Evolutionary conservation across 2,329 filamentous ascomycete genomes (phyloP).

Genomic region (Fusarium brachygibbosum): DNA sequence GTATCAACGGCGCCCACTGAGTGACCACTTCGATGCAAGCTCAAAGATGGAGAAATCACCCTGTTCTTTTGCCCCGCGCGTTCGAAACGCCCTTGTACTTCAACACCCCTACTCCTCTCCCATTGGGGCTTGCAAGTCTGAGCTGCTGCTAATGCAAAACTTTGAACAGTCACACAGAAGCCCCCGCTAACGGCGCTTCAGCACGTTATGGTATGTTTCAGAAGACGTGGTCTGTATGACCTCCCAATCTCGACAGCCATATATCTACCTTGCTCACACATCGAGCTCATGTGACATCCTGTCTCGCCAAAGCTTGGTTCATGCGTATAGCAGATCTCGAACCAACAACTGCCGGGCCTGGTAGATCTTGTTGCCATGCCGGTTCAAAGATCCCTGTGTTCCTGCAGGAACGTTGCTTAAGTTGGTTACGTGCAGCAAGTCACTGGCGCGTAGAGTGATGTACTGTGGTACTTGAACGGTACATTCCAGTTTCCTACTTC

Average conservation of each 20-base stretch:
- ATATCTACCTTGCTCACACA: slow-evolving; percentile 10
- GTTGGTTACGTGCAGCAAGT: slow-evolving; percentile 30
- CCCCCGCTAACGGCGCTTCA: slow-evolving; percentile 33
- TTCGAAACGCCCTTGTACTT: slow-evolving; percentile 24
- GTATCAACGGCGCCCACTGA: slow-evolving; percentile 14
- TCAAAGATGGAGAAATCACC: slow-evolving; percentile 7
- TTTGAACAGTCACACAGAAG: slow-evolving; percentile 30
- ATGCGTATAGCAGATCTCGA: slow-evolving; percentile 29
- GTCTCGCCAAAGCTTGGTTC: slow-evolving; percentile 17
- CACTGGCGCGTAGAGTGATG: slow-evolving; percentile 29
- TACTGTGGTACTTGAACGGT: slow-evolving; percentile 44
- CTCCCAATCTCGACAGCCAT: slow-evolving; percentile 1
- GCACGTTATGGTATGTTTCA: slow-evolving; percentile 12
- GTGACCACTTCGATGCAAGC: slow-evolving; percentile 13
- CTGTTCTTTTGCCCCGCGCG: slow-evolving; percentile 18
- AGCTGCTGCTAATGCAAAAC: slow-evolving; percentile 29
- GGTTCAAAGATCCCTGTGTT: slow-evolving; percentile 17
- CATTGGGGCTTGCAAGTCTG: slow-evolving; percentile 18
- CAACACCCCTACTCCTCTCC: slow-evolving; percentile 2
- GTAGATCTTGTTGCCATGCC: slow-evolving; percentile 25
- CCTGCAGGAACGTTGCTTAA: slow-evolving; percentile 34
- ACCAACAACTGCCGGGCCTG: slow-evolving; percentile 35
- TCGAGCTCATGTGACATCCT: slow-evolving; percentile 17
- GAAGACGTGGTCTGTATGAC: slow-evolving; percentile 20
- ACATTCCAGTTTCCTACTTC: slow-evolving; percentile 55